Percentiles rank a stretch among this genome's conserved stretches.
phyloP scores from a whole-genome alignment of 1,139 yeast genomes.

The Meyerozyma carpophila region DNA sequence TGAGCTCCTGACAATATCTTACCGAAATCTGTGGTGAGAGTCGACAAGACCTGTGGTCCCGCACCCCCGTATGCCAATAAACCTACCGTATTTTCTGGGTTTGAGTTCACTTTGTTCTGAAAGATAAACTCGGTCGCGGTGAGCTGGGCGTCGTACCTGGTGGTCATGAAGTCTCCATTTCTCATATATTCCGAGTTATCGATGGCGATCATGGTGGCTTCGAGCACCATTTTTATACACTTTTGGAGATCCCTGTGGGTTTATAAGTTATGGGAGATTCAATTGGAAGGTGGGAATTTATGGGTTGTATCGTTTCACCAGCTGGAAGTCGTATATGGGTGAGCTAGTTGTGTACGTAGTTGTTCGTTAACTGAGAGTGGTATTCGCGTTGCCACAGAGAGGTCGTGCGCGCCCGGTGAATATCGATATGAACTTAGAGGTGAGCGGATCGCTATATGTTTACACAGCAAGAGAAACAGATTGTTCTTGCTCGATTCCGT shows the following conservation, averaged over 20 bases:
- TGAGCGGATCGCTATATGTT: neutral
- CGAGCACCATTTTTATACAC: conserved; percentile 63
- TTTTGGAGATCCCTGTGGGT: conserved; percentile 1
- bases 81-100: conserved; percentile 94
- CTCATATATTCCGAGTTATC: conserved; percentile 96
- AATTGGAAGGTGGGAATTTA: neutral
- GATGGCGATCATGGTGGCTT: conserved; percentile 91
- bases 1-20: conserved; percentile 84
- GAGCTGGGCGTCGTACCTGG: conserved; percentile 88
- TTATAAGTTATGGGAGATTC: neutral
- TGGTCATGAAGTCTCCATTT: conserved; percentile 88
- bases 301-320: no score
- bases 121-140: conserved; percentile 90
- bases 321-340: neutral
- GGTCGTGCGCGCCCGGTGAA: neutral
- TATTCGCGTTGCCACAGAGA: neutral
- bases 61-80: conserved; percentile 83
- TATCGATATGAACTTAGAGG: neutral
- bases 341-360: neutral
- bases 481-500: neutral
- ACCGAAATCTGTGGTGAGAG: conserved; percentile 85
- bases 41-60: conserved; percentile 79
- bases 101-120: conserved; percentile 77
- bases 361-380: neutral
- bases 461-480: neutral